These are phyloP conservation scores for Microthlaspi erraticum DNA, from an alignment of 345 rosid species.

Conservation along the genomic window DNA sequence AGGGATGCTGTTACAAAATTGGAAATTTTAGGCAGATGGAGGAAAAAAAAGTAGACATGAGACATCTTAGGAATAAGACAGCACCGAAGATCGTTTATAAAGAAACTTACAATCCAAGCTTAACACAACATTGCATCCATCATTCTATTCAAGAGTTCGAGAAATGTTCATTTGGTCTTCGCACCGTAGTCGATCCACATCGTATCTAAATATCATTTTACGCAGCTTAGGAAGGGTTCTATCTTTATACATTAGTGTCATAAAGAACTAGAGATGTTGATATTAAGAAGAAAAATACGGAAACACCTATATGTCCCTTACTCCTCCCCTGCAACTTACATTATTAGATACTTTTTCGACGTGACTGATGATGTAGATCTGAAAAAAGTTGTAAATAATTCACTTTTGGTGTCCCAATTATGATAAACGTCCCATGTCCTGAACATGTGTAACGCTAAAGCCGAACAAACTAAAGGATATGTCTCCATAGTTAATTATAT, in stretches of 20 bases:
- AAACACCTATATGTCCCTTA: not conserved
- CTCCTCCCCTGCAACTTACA: not conserved
- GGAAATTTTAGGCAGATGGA: not conserved
- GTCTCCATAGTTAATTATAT: not conserved
- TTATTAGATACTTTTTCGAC: slow-evolving; percentile 1
- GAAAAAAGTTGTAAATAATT: slow-evolving; percentile 28
- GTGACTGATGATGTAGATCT: slow-evolving; percentile 30
- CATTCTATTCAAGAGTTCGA: not conserved
- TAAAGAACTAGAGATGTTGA: not conserved
- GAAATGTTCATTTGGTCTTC: not conserved
- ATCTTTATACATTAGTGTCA: not conserved
- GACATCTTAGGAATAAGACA: slow-evolving; percentile 11
- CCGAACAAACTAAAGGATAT: slow-evolving; percentile 15
- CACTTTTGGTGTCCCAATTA: slow-evolving; percentile 36
- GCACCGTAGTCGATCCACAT: not conserved
- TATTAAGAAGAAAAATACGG: slow-evolving; percentile 2
- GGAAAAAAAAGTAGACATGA: not conserved
- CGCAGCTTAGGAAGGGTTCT: not conserved
- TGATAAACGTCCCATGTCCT: slow-evolving; percentile 40
- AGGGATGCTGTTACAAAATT: not conserved
- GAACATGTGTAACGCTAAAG: slow-evolving; percentile 41
- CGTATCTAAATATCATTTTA: slow-evolving; percentile 2
- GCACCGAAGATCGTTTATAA: not conserved
- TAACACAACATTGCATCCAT: not conserved
- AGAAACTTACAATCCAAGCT: not conserved